Evolutionary conservation across 768 basidiomycete genomes (phyloP), one percentile per base, ranked within the genome.

Genomic region (Wakefieldia striispora): DNA sequence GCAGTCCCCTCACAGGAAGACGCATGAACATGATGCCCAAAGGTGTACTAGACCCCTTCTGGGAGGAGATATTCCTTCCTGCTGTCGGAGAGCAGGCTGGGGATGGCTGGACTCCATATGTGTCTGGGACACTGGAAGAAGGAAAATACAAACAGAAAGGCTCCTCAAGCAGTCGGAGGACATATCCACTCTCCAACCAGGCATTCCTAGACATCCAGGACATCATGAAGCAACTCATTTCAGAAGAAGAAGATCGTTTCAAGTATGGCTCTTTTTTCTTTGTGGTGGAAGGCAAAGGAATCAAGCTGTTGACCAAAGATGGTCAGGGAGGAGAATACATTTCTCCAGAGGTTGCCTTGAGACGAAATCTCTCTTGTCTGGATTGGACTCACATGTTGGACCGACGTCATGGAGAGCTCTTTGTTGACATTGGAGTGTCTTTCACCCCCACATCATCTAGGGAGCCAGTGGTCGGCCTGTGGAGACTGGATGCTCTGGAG

Each of bases 231-330:
- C 4, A 21, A 1, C 19, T 35, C 3, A 39, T 50, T 8, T 9
- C 11, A 19, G 41, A 45, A 16, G 12, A 44, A 2, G 20, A 4
- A 1, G 26, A n/a, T 6, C 9, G 8, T 1, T 21, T 21, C 0
- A 43, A 50, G 9, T 61, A 43, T 53, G 50, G 50, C 0, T 60
- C 52, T 0, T 60, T 54, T 6, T 60, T 57, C 24, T 61, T 60
- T 21, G 45, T 40, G 0, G 35, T 60, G 0, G 45, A 61, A 12
- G 46, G 29, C 3, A 60, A 57, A 24, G 49, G 44, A 0, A 51
- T 61, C 40, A 61, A 61, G 43, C 52, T 60, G 0, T 23, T 43
- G 6, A 60, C 55, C 0, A 57, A 42, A 23, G 36, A 54, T 46
- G 40, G 50, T 12, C 49, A 54, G 1, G 39, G 11, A 8, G 47